Evolutionary conservation across 176 grass and related monocot species (phyloP), one percentile per base, ranked within the genome.

Genomic region (Alloteropsis semialata): DNA sequence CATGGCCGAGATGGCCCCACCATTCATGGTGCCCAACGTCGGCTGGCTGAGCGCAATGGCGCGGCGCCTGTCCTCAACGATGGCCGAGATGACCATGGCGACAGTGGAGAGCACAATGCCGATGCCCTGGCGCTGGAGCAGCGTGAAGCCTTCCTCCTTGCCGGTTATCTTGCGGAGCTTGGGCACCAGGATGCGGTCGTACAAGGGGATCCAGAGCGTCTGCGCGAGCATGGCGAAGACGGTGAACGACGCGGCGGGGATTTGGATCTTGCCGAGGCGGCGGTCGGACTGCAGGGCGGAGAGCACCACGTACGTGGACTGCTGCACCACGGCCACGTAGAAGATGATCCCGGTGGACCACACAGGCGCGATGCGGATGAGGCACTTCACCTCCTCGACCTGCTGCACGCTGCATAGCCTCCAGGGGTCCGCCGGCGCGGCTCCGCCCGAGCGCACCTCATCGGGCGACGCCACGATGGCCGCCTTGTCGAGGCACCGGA

Each of bases 341-440:
- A 85, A 97, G 74, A 97, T 92, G 66, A 94, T 90, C 51, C 94
- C 94, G 6, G 94, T 92, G 3, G 94, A 90, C 94, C 94, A 97
- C 13, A 97, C 85, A 0, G 94, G 92, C 24, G 90, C 89, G 79
- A 97, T 94, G 11, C 94, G 88, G 72, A 94, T 69, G 46, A 97
- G 76, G 82, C 94, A 97, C 65, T 97, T 97, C 2, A 94, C 91
- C 79, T 97, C 92, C 90, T 97, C 94, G 28, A 97, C 92, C 75
- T 97, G 94, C 87, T 97, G 94, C 62, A 97, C 49, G 45, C 89
- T 97, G 79, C 94, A 97, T 0, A 97, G 79, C 59, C 86, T 75
- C 94, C 94, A 94, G 0, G 90, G 84, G 82, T 91, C 74, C 0
- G 86, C 72, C 1, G 92, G 73, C 3, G 74, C 71, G 1, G 5